Evolutionary conservation across 163 green algal genomes (phyloP).

Genomic region (Scenedesmus sp.): DNA sequence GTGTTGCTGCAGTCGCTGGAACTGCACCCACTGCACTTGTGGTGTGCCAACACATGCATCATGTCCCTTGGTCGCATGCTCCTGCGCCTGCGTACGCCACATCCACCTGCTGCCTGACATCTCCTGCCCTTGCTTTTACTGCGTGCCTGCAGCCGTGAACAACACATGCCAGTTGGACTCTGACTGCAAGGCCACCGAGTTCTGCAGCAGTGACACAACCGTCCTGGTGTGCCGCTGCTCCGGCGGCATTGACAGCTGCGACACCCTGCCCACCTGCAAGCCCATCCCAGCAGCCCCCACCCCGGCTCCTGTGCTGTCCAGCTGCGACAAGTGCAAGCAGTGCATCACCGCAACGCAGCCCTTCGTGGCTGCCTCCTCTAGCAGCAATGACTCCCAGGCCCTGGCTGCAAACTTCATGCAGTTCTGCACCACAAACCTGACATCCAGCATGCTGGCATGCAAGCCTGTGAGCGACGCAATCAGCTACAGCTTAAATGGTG

Average conservation of each 20-base stretch:
- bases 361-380: neutral
- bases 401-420: constrained; percentile 1
- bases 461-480: constrained; percentile 5
- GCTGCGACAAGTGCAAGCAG: neutral
- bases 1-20: no score
- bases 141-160: neutral
- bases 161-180: constrained; percentile 6
- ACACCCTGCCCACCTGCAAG: constrained; percentile 5
- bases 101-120: neutral
- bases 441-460: neutral
- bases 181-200: neutral
- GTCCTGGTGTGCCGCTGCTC: constrained; percentile 18
- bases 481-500: constrained; percentile 1
- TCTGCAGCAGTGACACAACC: constrained; percentile 20
- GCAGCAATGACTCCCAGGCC: neutral
- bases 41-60: no score
- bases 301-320: neutral
- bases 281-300: neutral
- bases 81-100: neutral
- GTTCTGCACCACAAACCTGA: constrained; percentile 26
- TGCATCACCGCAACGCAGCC: constrained; percentile 9
- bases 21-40: no score
- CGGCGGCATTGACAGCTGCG: constrained; percentile 26
- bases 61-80: no score
- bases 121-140: neutral